A percentile compares a stretch with the other conserved stretches of the same genome.
These are phyloP conservation scores for Murraya koenigii DNA, from an alignment of 345 rosid species.

Conservation along the genomic window DNA sequence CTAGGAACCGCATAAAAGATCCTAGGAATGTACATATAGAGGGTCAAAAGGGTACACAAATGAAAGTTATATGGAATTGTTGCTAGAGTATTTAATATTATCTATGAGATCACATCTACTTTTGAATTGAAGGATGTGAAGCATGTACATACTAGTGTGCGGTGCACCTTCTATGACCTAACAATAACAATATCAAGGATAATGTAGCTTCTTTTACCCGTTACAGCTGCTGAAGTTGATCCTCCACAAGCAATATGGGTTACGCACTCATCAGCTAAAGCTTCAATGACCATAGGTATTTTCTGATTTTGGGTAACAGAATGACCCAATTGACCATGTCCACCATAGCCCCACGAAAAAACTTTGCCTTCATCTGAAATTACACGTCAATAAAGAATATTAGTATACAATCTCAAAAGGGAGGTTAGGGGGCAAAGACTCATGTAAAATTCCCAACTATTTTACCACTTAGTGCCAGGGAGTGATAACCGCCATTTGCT, in stretches of 20 bases:
- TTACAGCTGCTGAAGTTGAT: slow-evolving; percentile 84
- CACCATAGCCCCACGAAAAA: slow-evolving; percentile 95
- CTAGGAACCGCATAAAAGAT: neutral
- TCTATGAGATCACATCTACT: neutral
- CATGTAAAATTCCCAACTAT: neutral
- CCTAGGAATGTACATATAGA: neutral
- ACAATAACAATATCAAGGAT: neutral
- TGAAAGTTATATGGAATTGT: neutral
- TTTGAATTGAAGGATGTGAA: neutral
- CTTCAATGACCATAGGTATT: slow-evolving; percentile 55
- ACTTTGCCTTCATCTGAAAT: slow-evolving; percentile 76
- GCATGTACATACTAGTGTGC: neutral
- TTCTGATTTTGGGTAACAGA: slow-evolving; percentile 53
- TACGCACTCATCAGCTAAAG: slow-evolving; percentile 58
- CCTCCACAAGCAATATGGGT: slow-evolving; percentile 75
- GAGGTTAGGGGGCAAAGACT: neutral
- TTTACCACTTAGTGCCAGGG: slow-evolving; percentile 85
- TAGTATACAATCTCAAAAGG: neutral
- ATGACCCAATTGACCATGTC: slow-evolving; percentile 86
- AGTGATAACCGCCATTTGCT: slow-evolving; percentile 90
- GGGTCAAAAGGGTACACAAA: neutral
- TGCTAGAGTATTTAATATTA: neutral
- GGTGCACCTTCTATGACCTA: neutral
- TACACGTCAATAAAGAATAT: slow-evolving; percentile 16
- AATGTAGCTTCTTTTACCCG: slow-evolving; percentile 40